Conservation (phyloP, 176 grass and related monocot genomes). For the Musa beccarii region DNA sequence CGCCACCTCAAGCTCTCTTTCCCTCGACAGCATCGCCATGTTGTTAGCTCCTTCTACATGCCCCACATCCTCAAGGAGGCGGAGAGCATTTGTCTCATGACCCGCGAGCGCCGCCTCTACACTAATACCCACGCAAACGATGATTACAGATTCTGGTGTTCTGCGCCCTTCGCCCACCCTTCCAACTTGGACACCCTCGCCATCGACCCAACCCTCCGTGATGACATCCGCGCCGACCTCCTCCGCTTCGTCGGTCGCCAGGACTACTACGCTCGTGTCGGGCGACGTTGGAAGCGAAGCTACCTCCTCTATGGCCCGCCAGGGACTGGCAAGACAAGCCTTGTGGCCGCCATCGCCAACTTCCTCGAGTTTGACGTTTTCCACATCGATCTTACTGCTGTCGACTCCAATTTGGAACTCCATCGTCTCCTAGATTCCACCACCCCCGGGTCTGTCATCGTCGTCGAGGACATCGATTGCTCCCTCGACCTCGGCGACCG, state of each 20-base stretch:
- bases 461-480: slow-evolving; percentile 80
- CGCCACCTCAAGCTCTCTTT: slow-evolving; percentile 34
- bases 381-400: slow-evolving; percentile 64
- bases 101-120: slow-evolving; percentile 43
- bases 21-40: slow-evolving; percentile 26
- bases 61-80: slow-evolving; percentile 34
- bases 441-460: slow-evolving; percentile 55
- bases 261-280: slow-evolving; percentile 51
- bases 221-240: slow-evolving; percentile 47
- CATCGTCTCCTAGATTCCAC: slow-evolving; percentile 44
- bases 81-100: slow-evolving; percentile 24
- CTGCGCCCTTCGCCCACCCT: slow-evolving; percentile 46
- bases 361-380: slow-evolving; percentile 80
- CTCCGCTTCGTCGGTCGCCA: slow-evolving; percentile 28
- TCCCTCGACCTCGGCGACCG: slow-evolving; percentile 63
- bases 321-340: slow-evolving; percentile 76
- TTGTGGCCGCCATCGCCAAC: slow-evolving; percentile 76
- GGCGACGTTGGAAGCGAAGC: slow-evolving; percentile 56
- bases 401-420: slow-evolving; percentile 45
- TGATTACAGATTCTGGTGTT: slow-evolving; percentile 35
- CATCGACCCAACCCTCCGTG: slow-evolving; percentile 37
- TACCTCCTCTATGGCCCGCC: slow-evolving; percentile 67
- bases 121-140: slow-evolving; percentile 41
- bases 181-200: slow-evolving; percentile 53
- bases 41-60: slow-evolving; percentile 39